phyloP scores from a whole-genome alignment of 2,329 filamentous ascomycete genomes.

The Emergomyces pasteurianus region DNA sequence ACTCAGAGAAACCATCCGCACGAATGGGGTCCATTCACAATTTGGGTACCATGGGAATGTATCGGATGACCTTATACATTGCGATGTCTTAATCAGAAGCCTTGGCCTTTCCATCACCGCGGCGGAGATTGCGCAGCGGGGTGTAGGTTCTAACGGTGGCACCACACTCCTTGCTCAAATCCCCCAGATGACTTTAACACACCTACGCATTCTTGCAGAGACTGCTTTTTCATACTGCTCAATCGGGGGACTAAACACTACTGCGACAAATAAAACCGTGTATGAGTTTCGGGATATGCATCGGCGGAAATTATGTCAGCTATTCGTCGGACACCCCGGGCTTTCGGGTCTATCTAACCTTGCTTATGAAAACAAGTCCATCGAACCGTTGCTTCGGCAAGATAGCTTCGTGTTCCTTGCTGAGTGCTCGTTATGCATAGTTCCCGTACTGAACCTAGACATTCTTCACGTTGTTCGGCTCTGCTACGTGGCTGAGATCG shows the following conservation, averaged over 20 bases:
- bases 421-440: slow-evolving; percentile 61
- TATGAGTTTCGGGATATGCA: slow-evolving; percentile 57
- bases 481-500: slow-evolving; percentile 82
- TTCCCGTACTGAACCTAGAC: slow-evolving; percentile 56
- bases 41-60: slow-evolving; percentile 33
- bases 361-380: slow-evolving; percentile 23
- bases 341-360: slow-evolving; percentile 23
- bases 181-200: slow-evolving; percentile 69
- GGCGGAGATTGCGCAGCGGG: slow-evolving; percentile 84
- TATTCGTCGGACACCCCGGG: slow-evolving; percentile 52
- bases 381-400: slow-evolving; percentile 27
- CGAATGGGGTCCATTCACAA: slow-evolving; percentile 38
- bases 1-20: slow-evolving; percentile 42
- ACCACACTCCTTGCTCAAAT: slow-evolving; percentile 72
- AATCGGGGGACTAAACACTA: slow-evolving; percentile 55
- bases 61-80: slow-evolving; percentile 38
- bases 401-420: slow-evolving; percentile 53
- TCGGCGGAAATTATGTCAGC: slow-evolving; percentile 59
- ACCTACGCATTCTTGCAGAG: slow-evolving; percentile 78
- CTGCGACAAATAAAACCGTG: slow-evolving; percentile 49
- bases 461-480: slow-evolving; percentile 69
- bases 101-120: slow-evolving; percentile 80
- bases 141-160: slow-evolving; percentile 60
- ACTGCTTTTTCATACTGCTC: slow-evolving; percentile 77
- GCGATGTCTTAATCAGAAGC: slow-evolving; percentile 30